phyloP scores from a whole-genome alignment of 2,329 filamentous ascomycete species.

The Aureobasidium lini region DNA sequence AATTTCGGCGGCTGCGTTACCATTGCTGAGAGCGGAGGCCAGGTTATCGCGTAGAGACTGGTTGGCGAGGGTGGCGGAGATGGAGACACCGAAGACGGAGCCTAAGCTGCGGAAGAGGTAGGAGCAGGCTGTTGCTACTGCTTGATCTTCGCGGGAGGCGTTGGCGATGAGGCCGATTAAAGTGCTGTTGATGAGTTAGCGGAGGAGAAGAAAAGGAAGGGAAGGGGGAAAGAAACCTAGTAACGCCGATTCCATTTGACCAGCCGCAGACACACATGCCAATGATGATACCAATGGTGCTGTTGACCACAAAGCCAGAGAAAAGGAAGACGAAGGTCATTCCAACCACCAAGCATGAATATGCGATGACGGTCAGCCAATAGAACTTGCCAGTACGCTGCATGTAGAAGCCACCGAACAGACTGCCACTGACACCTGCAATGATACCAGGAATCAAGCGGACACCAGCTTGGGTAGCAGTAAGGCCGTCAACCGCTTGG shows the following conservation, averaged over 20 bases:
- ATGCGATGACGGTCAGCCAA: slow-evolving; percentile 55
- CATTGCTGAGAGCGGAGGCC: slow-evolving; percentile 44
- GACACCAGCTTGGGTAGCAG: slow-evolving; percentile 56
- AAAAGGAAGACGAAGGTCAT: slow-evolving; percentile 50
- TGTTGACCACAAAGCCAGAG: slow-evolving; percentile 46
- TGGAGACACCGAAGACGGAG: slow-evolving; percentile 57
- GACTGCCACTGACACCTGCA: slow-evolving; percentile 54
- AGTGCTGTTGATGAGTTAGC: background rate
- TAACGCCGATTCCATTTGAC: slow-evolving; percentile 57
- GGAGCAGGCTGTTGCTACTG: slow-evolving; percentile 62
- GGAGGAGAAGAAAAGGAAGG: background rate
- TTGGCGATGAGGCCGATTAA: slow-evolving; percentile 48
- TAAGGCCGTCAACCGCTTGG: slow-evolving; percentile 61
- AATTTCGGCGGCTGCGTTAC: slow-evolving; percentile 56
- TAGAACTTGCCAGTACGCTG: slow-evolving; percentile 65
- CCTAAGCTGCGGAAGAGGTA: slow-evolving; percentile 74
- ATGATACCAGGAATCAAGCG: slow-evolving; percentile 61
- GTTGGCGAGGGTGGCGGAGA: slow-evolving; percentile 65
- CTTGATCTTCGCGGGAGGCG: slow-evolving; percentile 57
- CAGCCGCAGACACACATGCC: slow-evolving; percentile 52
- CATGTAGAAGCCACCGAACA: slow-evolving; percentile 60
- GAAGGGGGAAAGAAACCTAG: slow-evolving; percentile 27
- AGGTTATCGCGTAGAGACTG: slow-evolving; percentile 56
- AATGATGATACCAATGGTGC: slow-evolving; percentile 45
- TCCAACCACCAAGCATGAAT: slow-evolving; percentile 47